phyloP scores from a whole-genome alignment of 176 grass and related monocot species.

The Hordeum marinum region DNA sequence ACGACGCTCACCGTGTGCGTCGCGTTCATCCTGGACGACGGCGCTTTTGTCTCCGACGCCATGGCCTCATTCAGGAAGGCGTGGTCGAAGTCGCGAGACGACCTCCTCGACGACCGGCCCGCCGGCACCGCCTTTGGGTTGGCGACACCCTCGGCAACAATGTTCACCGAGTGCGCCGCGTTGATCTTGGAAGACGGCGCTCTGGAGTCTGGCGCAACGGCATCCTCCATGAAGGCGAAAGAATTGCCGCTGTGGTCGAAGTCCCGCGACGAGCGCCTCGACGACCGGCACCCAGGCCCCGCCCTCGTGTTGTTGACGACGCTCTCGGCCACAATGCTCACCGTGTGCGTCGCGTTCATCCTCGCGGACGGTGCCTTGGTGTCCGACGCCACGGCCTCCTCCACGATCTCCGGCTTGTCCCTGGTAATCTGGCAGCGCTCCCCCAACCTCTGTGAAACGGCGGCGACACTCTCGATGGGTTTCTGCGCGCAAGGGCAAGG shows the following conservation, averaged over 20 bases:
- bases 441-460: conserved; percentile 6
- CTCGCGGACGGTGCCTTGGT: conserved; percentile 17
- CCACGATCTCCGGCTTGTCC: conserved; percentile 5
- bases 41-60: conserved; percentile 20
- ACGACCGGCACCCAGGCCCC: conserved; percentile 54
- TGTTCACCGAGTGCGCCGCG: conserved; percentile 36
- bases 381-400: conserved; percentile 12
- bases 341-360: conserved; percentile 43
- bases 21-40: conserved; percentile 36
- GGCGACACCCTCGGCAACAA: conserved; percentile 37
- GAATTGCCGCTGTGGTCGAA: conserved; percentile 61
- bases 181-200: conserved; percentile 29
- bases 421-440: background rate
- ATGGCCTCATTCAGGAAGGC: conserved; percentile 34
- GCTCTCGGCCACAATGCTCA: conserved; percentile 49
- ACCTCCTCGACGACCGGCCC: conserved; percentile 55
- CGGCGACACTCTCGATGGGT: conserved; percentile 10
- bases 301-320: conserved; percentile 28
- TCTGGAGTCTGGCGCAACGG: conserved; percentile 22
- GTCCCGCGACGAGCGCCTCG: conserved; percentile 65
- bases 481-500: background rate
- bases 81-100: conserved; percentile 76
- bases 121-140: conserved; percentile 31
- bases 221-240: conserved; percentile 39
- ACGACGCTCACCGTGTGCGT: conserved; percentile 43